Evolutionary conservation across 2,329 filamentous ascomycete genomes (phyloP), one percentile per base, ranked within the genome.

Genomic region (Aspergillus eucalypticola): DNA sequence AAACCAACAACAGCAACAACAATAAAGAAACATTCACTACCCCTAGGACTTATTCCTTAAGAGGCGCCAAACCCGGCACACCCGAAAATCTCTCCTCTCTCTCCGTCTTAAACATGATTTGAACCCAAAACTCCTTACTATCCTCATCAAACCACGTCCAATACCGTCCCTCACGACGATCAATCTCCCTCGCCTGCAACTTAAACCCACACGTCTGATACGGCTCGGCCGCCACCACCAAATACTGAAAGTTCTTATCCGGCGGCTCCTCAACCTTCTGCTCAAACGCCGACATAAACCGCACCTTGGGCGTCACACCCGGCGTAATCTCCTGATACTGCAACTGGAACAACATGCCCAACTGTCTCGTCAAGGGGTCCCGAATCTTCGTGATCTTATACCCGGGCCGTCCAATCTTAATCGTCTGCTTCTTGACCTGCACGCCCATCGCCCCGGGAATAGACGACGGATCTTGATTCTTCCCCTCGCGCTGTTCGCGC

Each of bases 141-240:
- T 99, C 95, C 62, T 90, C 88, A 78, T 99, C 95, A 83, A 93
- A 99, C 88, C 93, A 98, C 56, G 87, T 90, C 85, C 94, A 99
- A 77, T 93, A 95, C 71, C 89, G 86, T 59, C 91, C 93, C 67
- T 96, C 92, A 23, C 90, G 85, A 69, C 92, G 86, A 79, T 99
- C 95, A 61, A 99, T 88, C 82, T 98, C 95, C 61, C 92, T 84
- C 5, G 93, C 91, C 76, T 96, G 95, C 58, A 99, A 83, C 83
- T 99, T 99, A 78, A 99, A 98, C 4, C 87, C 91, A 75, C 94
- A 96, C 2, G 92, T 98, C 86, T 99, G 94, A 80, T 99, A 99
- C 10, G 95, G 95, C 81, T 99, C 95, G 10, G 94, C 95, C 0
- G 95, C 94, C 10, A 99, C 90, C 54, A 98, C 83, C 67, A 99